Evolutionary conservation across 176 grass and related monocot species (phyloP), one percentile per base, ranked within the genome.

Genomic region (Alloteropsis semialata): DNA sequence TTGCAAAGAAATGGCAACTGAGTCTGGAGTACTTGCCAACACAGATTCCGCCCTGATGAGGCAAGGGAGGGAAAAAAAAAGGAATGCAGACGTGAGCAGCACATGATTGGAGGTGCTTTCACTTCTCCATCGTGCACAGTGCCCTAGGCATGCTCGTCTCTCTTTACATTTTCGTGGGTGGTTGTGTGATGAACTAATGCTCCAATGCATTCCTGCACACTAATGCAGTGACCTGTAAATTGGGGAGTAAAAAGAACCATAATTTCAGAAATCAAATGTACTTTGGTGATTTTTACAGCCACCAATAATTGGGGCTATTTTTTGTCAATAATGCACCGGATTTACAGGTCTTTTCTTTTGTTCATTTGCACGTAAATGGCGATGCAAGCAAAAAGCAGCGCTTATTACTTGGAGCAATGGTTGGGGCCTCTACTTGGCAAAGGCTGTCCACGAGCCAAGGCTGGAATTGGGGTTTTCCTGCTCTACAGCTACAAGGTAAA

Each of bases 341-440:
- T 16, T n/a, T 2, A 65, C 41, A 65, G 5, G 39, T 34, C 30
- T 15, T 60, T n/a, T n/a, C n/a, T n/a, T 82, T 82, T 68, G 73
- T 34, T 37, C 34, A 17, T 76, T 76, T 76, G 57, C 69, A 83
- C 42, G 42, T 1, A 34, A 37, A 48, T 51, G 32, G 29, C 17
- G 30, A 5, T 37, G 69, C 81, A 74, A 51, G 43, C 28, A 15
- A 50, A 74, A 74, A 74, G 57, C 29, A 8, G 0, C 38, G 13
- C 69, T 63, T 76, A 39, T 72, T 57, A 45, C 19, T 76, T 84
- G 36, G 38, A 65, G 72, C 82, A 55, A 45, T n/a, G 48, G 60
- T 16, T 42, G 1, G 25, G 25, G 15, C 1, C 49, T 62, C 59
- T 65, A 17, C 30, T 28, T 29, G 73, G 29, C 12, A 10, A 22